A percentile compares a stretch with the other conserved stretches of the same genome.
Evolutionary conservation across 1,284 basidiomycete species (phyloP).

Genomic region (Earliella scabrosa): DNA sequence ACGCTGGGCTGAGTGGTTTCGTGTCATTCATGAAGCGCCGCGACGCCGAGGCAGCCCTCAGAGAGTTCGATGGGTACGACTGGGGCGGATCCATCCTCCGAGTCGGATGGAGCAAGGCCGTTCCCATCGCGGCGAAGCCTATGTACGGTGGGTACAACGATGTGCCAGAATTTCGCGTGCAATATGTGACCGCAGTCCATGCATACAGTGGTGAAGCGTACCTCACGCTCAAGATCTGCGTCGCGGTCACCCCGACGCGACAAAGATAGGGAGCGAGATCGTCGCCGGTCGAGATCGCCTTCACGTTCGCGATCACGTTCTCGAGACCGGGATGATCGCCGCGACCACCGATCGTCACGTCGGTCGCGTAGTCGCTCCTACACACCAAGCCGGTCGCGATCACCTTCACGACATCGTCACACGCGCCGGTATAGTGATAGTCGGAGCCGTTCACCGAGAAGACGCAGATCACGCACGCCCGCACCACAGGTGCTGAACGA

Average conservation of each 20-base stretch:
- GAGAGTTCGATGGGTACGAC: conserved; percentile 87
- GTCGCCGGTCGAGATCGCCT: conserved; percentile 22
- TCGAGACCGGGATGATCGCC: conserved; percentile 45
- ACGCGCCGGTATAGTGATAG: conserved; percentile 38
- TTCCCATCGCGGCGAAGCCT: conserved; percentile 80
- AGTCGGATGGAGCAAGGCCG: conserved; percentile 96
- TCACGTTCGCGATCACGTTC: conserved; percentile 54
- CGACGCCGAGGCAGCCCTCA: conserved; percentile 88
- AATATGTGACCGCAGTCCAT: neutral
- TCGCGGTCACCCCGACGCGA: conserved; percentile 34
- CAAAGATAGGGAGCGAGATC: conserved; percentile 15
- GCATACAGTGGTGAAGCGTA: conserved; percentile 37
- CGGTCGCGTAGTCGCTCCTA: conserved; percentile 45
- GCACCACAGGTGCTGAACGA: conserved; percentile 44
- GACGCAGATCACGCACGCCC: conserved; percentile 44
- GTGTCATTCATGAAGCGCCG: conserved; percentile 94
- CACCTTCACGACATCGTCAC: conserved; percentile 41
- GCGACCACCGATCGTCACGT: conserved; percentile 42
- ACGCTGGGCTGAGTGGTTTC: conserved; percentile 86
- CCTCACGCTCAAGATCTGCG: conserved; percentile 24
- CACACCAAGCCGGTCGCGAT: conserved; percentile 43
- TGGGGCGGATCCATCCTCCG: conserved; percentile 89
- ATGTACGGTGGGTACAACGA: conserved; percentile 73
- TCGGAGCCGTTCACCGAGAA: conserved; percentile 51
- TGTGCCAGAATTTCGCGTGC: neutral